Evolutionary conservation across 1,284 basidiomycete genomes (phyloP).

Genomic region (Anthracocystis panici-leucophaei): DNA sequence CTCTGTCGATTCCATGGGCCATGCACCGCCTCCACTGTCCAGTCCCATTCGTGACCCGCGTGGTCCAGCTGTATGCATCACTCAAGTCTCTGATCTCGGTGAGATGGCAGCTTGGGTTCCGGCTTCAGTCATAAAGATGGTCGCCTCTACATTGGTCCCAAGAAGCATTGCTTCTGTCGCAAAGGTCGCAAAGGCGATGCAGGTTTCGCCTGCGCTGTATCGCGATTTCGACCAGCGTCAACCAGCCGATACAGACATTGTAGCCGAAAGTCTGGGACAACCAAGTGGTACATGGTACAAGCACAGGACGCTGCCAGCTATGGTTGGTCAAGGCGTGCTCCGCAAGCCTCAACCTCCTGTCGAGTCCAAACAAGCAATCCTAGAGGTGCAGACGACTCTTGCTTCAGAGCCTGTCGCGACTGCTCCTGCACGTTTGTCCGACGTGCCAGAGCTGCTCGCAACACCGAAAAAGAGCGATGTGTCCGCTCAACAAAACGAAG

Average conservation of each 20-base stretch:
- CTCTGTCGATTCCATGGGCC: background rate
- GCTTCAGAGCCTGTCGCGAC: conserved; percentile 2
- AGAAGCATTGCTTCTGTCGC: conserved; percentile 55
- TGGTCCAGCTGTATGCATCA: conserved; percentile 50
- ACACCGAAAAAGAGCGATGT: background rate
- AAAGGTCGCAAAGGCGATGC: conserved; percentile 54
- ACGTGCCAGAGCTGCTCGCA: conserved; percentile 14
- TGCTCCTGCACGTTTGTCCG: conserved; percentile 8
- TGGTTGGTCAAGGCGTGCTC: conserved; percentile 41
- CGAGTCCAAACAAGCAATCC: background rate
- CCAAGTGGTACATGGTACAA: conserved; percentile 36
- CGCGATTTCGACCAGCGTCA: conserved; percentile 14
- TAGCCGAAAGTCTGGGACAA: conserved; percentile 23
- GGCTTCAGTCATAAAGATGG: conserved; percentile 59
- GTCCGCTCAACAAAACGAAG: background rate
- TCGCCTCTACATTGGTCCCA: conserved; percentile 59
- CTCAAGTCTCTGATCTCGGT: conserved; percentile 61
- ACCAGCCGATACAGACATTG: background rate
- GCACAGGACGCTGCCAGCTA: conserved; percentile 38
- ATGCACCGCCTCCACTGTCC: background rate
- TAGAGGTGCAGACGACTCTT: background rate
- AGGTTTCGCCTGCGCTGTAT: conserved; percentile 38
- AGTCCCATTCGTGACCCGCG: conserved; percentile 32
- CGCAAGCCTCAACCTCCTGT: conserved; percentile 8
- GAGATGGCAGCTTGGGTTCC: conserved; percentile 63